Base-by-base conservation (phyloP, 768 basidiomycete genomes). In the Lactarius trivialis region DNA sequence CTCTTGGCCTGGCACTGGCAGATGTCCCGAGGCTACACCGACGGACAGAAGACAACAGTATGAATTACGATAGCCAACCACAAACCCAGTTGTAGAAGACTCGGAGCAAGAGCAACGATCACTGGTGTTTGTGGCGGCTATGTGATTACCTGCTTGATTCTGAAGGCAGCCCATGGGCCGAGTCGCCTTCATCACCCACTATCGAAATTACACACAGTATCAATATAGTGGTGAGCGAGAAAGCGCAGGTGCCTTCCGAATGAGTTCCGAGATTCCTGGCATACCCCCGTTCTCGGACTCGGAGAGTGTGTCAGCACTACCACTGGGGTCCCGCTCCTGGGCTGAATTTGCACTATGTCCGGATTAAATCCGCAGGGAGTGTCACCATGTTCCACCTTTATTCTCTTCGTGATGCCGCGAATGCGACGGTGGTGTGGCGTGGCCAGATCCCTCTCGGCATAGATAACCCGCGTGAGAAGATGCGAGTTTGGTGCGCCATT, bases 191-290 rank as follows among this genome's bases (percentile, higher is more conserved):
- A 34, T 34, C 33, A 34, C 8, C 33, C 11, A 34, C 33, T 43
- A n/a, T 43, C 41, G 1, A 5, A 43, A 43, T 21, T 21, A 11
- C 14, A 17, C 49, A 30, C 26, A 51, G 17, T 30, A 30, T 17
- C 49, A 17, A 19, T 28, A 26, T 26, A 28, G n/a, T 43, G 8
- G n/a, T 43, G n/a, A 43, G 9, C 26, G 28, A 30, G 28, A 50
- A 30, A 8, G 49, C 17, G 26, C 28, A 28, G 49, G 43, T 48
- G 48, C 4, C 32, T 58, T 32, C 58, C 53, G 45, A 55, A 63
- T 11, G 58, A 58, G 24, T 63, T 63, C 45, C 57, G 61, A 30
- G 52, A 56, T 21, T 2, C 55, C 30, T 56, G 37, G 26, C 41
- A 14, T 8, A 26, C 14, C 11, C 56, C 57, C 36, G 61, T 58